These are phyloP conservation scores for Aspergillus pseudoterreus DNA, from an alignment of 2,329 filamentous ascomycete species.

Conservation along the genomic window DNA sequence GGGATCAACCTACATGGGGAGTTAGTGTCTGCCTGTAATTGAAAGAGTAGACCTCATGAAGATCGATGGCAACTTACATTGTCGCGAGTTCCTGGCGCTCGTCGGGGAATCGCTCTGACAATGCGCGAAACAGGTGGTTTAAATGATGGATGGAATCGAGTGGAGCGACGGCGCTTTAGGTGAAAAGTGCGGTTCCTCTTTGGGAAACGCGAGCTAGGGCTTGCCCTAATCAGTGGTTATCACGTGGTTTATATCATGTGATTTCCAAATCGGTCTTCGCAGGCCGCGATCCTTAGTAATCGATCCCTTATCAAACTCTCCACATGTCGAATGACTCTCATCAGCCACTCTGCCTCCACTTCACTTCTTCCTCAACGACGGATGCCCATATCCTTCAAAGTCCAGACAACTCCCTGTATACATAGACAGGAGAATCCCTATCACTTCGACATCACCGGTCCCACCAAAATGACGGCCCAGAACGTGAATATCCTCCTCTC, in stretches of 20 bases:
- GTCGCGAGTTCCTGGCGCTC: slow-evolving; percentile 52
- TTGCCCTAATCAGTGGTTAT: slow-evolving; percentile 24
- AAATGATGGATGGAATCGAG: slow-evolving; percentile 29
- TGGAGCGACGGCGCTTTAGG: slow-evolving; percentile 27
- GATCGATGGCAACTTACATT: slow-evolving; percentile 38
- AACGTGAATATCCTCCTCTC: slow-evolving; percentile 79
- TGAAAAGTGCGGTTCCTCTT: slow-evolving; percentile 37
- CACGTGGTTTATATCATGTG: slow-evolving; percentile 14
- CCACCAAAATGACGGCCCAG: slow-evolving; percentile 51
- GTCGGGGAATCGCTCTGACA: slow-evolving; percentile 53
- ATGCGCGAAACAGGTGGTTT: slow-evolving; percentile 38
- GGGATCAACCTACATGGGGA: slow-evolving; percentile 77
- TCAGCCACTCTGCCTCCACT: slow-evolving; percentile 1
- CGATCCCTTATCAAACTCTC: slow-evolving; percentile 15
- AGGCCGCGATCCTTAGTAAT: slow-evolving; percentile 8
- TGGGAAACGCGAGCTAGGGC: slow-evolving; percentile 25
- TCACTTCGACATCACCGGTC: background rate
- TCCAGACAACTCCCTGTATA: background rate
- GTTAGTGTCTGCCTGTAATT: slow-evolving; percentile 14
- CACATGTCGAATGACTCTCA: slow-evolving; percentile 9
- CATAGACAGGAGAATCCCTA: background rate
- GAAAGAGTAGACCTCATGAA: background rate
- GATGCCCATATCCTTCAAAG: background rate
- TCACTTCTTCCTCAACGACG: background rate
- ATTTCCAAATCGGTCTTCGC: background rate